Evolutionary conservation across 2,329 filamentous ascomycete species (phyloP).

Genomic region (Pleomassaria siparia): DNA sequence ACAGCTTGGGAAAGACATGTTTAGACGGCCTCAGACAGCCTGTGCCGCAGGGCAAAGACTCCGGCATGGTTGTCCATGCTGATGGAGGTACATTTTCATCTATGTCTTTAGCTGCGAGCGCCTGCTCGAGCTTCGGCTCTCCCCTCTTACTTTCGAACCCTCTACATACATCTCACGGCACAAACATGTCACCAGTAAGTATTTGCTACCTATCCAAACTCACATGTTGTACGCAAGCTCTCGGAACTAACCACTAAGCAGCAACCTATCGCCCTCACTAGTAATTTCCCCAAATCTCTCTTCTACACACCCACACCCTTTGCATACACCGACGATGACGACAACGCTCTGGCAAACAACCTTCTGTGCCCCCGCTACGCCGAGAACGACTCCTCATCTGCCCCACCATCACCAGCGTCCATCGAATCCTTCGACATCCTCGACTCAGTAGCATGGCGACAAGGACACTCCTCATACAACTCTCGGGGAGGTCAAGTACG

Average conservation of each 20-base stretch:
- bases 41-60: slow-evolving; percentile 17
- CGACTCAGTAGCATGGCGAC: slow-evolving; percentile 35
- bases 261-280: not conserved
- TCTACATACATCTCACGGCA: not conserved
- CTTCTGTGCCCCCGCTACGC: slow-evolving; percentile 36
- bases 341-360: slow-evolving; percentile 23
- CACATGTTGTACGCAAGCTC: too few relatives aligned
- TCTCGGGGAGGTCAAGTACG: slow-evolving; percentile 1
- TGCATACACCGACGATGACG: slow-evolving; percentile 32
- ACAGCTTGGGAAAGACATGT: slow-evolving; percentile 22
- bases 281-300: slow-evolving; percentile 11
- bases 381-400: slow-evolving; percentile 30
- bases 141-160: not conserved
- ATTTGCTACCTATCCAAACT: not conserved
- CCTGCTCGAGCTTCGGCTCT: slow-evolving; percentile 16
- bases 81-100: slow-evolving; percentile 25
- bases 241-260: slow-evolving; percentile 1
- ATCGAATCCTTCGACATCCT: slow-evolving; percentile 39
- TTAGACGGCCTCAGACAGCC: slow-evolving; percentile 15
- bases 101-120: not conserved
- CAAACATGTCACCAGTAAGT: slow-evolving; percentile 5
- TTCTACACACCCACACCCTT: slow-evolving; percentile 28
- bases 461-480: slow-evolving; percentile 25
- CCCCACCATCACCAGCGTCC: slow-evolving; percentile 38
- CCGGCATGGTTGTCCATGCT: slow-evolving; percentile 1